Percentiles rank a stretch among this genome's conserved stretches.
Evolutionary conservation across 352 stramenopile species (phyloP).

Genomic region (Pythium plurisporium): DNA sequence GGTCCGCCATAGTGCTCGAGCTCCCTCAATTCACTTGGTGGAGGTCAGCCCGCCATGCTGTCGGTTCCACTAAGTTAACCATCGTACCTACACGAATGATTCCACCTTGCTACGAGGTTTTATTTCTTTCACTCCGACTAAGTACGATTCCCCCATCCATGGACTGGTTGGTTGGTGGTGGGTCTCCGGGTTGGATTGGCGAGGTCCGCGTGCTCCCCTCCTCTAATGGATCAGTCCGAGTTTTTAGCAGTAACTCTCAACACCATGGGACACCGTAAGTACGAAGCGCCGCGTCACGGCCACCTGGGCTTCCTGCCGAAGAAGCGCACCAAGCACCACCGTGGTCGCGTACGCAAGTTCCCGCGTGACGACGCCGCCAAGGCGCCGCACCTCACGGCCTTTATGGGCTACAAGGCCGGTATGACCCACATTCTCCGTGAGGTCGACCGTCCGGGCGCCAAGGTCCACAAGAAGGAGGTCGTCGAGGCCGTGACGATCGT

Average conservation of each 20-base stretch:
- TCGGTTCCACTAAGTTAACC: neutral
- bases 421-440: slow-evolving; percentile 99
- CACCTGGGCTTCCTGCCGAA: slow-evolving; percentile 99
- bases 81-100: neutral
- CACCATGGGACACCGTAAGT: slow-evolving; percentile 98
- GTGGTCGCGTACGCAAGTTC: slow-evolving; percentile 98
- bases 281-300: slow-evolving; percentile 95
- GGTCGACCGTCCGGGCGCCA: slow-evolving; percentile 98
- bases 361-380: slow-evolving; percentile 96
- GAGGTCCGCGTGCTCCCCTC: neutral
- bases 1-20: slow-evolving; percentile 27
- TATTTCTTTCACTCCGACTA: neutral
- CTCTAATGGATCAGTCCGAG: slow-evolving; percentile 45
- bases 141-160: neutral
- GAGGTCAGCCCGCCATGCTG: neutral
- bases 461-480: slow-evolving; percentile 99
- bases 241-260: slow-evolving; percentile 85
- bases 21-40: neutral
- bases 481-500: slow-evolving; percentile 99
- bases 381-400: slow-evolving; percentile 97
- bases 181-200: neutral
- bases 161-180: slow-evolving; percentile 8
- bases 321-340: slow-evolving; percentile 99
- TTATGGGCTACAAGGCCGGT: slow-evolving; percentile 99
- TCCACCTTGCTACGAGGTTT: neutral